A percentile compares a stretch with the other conserved stretches of the same genome.
phyloP scores from a whole-genome alignment of 352 stramenopile species.

The Globisporangium ultimum region DNA sequence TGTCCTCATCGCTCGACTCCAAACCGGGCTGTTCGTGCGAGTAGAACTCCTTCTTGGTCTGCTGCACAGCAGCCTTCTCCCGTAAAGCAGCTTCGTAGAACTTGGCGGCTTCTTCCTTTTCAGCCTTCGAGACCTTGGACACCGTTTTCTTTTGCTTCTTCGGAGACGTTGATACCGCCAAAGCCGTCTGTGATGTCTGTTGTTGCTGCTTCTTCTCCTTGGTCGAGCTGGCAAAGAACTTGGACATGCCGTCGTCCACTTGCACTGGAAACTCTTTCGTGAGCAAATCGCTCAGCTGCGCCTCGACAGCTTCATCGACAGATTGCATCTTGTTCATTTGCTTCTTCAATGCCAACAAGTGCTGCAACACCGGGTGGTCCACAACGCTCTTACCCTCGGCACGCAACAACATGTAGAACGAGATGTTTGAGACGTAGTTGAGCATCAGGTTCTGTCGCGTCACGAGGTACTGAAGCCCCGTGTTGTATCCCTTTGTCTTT shows the following conservation, averaged over 20 bases:
- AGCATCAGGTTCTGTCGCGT: slow-evolving; percentile 80
- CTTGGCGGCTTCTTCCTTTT: slow-evolving; percentile 52
- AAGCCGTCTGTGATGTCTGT: slow-evolving; percentile 29
- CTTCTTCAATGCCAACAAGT: slow-evolving; percentile 75
- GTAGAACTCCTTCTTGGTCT: slow-evolving; percentile 80
- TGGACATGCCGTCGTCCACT: slow-evolving; percentile 54
- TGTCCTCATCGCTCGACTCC: slow-evolving; percentile 55
- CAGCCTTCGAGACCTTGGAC: slow-evolving; percentile 28
- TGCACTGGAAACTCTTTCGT: slow-evolving; percentile 59
- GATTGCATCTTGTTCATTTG: slow-evolving; percentile 61
- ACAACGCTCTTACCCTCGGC: slow-evolving; percentile 76
- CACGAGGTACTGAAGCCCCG: slow-evolving; percentile 70
- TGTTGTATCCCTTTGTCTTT: slow-evolving; percentile 53
- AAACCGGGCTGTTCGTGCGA: slow-evolving; percentile 58
- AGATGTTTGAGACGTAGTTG: slow-evolving; percentile 85
- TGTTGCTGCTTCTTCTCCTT: slow-evolving; percentile 15
- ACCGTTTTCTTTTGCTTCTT: slow-evolving; percentile 49
- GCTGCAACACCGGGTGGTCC: slow-evolving; percentile 75
- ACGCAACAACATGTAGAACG: slow-evolving; percentile 81
- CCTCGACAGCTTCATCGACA: slow-evolving; percentile 53
- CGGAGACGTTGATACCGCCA: slow-evolving; percentile 18
- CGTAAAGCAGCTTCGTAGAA: slow-evolving; percentile 71
- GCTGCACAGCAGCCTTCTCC: slow-evolving; percentile 47
- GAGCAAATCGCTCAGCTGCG: slow-evolving; percentile 63
- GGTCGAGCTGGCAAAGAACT: slow-evolving; percentile 51